Evolutionary conservation across 2,329 filamentous ascomycete species (phyloP).

Genomic region (Laburnicola sp.): DNA sequence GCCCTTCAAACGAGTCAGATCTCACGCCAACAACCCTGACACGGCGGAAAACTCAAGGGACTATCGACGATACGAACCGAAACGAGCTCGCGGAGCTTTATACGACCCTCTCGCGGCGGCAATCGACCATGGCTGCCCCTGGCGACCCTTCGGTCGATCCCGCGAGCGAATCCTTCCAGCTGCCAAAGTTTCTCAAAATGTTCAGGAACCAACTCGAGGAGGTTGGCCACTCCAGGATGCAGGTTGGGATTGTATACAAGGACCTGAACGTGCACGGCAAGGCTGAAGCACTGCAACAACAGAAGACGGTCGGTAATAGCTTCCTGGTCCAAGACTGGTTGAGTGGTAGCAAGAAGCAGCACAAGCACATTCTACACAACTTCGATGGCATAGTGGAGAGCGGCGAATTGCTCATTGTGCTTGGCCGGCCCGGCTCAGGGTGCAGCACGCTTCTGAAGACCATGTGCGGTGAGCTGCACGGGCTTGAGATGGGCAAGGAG

Average conservation of each 20-base stretch:
- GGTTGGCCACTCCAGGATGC: conserved; percentile 58
- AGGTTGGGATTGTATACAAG: conserved; percentile 65
- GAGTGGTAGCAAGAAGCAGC: conserved; percentile 50
- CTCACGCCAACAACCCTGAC: conserved; percentile 4
- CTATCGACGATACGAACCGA: conserved; percentile 29
- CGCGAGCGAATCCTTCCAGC: conserved; percentile 55
- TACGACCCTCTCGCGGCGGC: conserved; percentile 27
- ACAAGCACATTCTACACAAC: conserved; percentile 59
- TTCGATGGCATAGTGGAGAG: conserved; percentile 58
- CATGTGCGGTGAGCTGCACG: conserved; percentile 62
- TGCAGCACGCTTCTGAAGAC: conserved; percentile 68
- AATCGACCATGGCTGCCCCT: conserved; percentile 29
- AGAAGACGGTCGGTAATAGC: conserved; percentile 66
- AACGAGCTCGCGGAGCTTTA: conserved; percentile 32
- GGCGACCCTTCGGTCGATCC: conserved; percentile 59
- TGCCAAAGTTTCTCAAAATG: conserved; percentile 57
- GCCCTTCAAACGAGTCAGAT: conserved; percentile 4
- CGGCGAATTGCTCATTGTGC: conserved; percentile 54
- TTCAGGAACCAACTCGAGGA: conserved; percentile 56
- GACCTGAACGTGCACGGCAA: conserved; percentile 69
- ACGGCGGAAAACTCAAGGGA: conserved; percentile 15
- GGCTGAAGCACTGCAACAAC: conserved; percentile 67
- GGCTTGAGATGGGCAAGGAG: conserved; percentile 56
- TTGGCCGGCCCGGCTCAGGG: conserved; percentile 58
- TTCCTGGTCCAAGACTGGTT: conserved; percentile 63